These are phyloP conservation scores for Lactifluus hygrophoroides DNA, from an alignment of 768 basidiomycete genomes.

Conservation along the genomic window DNA sequence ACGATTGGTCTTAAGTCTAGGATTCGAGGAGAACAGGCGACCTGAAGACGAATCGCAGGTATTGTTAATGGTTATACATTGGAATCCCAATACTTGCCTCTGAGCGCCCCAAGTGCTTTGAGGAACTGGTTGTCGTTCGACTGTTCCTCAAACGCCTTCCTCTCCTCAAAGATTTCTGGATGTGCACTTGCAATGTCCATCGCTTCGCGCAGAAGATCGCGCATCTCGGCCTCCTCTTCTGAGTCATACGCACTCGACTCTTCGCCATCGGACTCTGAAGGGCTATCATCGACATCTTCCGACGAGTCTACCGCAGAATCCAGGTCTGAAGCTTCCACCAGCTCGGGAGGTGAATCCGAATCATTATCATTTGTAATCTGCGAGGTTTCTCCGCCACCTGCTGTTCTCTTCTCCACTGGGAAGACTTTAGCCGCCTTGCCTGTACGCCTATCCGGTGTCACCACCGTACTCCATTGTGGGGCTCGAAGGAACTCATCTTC, in stretches of 20 bases:
- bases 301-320: constrained; percentile 29
- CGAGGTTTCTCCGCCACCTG: constrained; percentile 25
- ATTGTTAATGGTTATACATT: neutral
- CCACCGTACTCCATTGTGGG: constrained; percentile 25
- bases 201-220: constrained; percentile 56
- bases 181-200: constrained; percentile 57
- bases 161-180: constrained; percentile 50
- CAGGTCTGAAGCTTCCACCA: constrained; percentile 59
- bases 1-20: constrained; percentile 10
- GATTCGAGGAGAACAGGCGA: constrained; percentile 44
- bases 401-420: neutral
- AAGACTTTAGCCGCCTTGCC: constrained; percentile 16
- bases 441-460: constrained; percentile 23
- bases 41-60: constrained; percentile 34
- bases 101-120: constrained; percentile 62
- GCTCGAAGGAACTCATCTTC: constrained; percentile 13
- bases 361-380: constrained; percentile 44
- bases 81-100: constrained; percentile 38
- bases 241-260: constrained; percentile 45
- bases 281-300: constrained; percentile 30
- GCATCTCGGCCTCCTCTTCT: constrained; percentile 59
- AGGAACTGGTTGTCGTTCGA: constrained; percentile 70
- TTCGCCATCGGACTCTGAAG: constrained; percentile 31
- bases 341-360: constrained; percentile 38
- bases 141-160: constrained; percentile 36